Evolutionary conservation across 192 early-diverging fungal genomes (phyloP), one percentile per base, ranked within the genome.

Genomic region (Glomus cerebriforme): DNA sequence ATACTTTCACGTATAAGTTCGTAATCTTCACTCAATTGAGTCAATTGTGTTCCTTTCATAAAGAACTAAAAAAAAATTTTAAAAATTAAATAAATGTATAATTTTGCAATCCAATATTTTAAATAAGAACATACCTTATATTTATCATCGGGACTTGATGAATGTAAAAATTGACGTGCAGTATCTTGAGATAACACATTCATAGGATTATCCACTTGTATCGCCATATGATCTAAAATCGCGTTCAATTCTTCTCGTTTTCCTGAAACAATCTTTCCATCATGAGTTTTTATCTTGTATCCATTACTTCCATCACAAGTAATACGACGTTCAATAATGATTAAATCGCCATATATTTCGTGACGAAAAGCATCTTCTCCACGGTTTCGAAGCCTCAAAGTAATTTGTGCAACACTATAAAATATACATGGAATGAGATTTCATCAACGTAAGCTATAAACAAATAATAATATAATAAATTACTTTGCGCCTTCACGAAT

Each of bases 191-290:
- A 95, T 12, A 99, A 90, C 19, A 98, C 91, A 73, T 93, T 95
- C 81, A 99, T 88, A 10, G 98, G 96, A 75, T 99, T 99, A 81
- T 94, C 93, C 45, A 98, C 91, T 77, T 95, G 90, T 59, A 99
- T 97, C 7, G 88, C 90, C 90, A 97, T 92, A 79, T 95, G 91
- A 81, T 98, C 97, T 29, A 87, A 89, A 43, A 99, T 95, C 0
- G 90, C 88, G 3, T 85, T 84, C 2, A 99, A 89, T 15, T 97
- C 96, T 69, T 97, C 94, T 62, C 92, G 90, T 74, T 91, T 93
- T n/a, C 82, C 92, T 7, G 93, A 93, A 29, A 97, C 81, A 0
- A 87, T 80, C 22, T 86, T 91, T 6, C 91, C 91, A 31, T 85
- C 87, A 17, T 84, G 83, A 68, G 87, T 89, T 71, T 89, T 94